phyloP scores from a whole-genome alignment of 83 land plant genomes.

The Isoetes engelmannii region DNA sequence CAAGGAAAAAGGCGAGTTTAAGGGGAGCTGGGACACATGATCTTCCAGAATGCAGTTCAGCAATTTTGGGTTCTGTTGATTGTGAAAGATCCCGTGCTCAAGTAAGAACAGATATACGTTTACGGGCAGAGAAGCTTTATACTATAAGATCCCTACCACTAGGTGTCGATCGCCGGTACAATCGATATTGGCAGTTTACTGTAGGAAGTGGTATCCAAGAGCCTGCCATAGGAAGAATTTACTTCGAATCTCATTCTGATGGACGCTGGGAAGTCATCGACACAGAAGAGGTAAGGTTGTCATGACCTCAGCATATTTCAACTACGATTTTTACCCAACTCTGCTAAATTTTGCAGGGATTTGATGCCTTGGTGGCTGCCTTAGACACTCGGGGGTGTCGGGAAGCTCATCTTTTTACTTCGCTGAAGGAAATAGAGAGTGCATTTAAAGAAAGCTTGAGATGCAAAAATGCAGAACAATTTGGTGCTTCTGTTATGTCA shows the following conservation, averaged over 20 bases:
- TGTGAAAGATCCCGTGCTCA: constrained; percentile 5
- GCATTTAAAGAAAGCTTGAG: constrained; percentile 6
- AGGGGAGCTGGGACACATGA: constrained; percentile 17
- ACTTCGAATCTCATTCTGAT: constrained; percentile 80
- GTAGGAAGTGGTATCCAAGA: constrained; percentile 43
- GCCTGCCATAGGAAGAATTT: constrained; percentile 56
- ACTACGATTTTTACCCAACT: not conserved
- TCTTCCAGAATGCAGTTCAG: constrained; percentile 8
- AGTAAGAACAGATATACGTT: constrained; percentile 15
- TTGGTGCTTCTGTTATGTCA: not conserved
- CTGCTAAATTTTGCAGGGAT: constrained; percentile 10
- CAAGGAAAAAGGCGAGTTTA: not conserved
- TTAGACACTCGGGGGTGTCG: constrained; percentile 20
- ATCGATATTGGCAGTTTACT: constrained; percentile 73
- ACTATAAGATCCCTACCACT: constrained; percentile 26
- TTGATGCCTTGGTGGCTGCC: constrained; percentile 15
- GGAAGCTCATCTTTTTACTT: constrained; percentile 12
- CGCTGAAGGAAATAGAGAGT: constrained; percentile 6
- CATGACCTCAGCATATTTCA: not conserved
- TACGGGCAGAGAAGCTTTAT: constrained; percentile 36
- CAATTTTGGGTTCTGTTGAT: not conserved
- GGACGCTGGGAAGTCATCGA: constrained; percentile 86
- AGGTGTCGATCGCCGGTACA: constrained; percentile 74
- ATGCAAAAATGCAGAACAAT: not conserved
- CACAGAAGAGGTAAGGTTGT: constrained; percentile 47